A percentile compares a stretch with the other conserved stretches of the same genome.
Evolutionary conservation across 1,139 yeast genomes (phyloP).

Genomic region (Magnusiomyces ingens): DNA sequence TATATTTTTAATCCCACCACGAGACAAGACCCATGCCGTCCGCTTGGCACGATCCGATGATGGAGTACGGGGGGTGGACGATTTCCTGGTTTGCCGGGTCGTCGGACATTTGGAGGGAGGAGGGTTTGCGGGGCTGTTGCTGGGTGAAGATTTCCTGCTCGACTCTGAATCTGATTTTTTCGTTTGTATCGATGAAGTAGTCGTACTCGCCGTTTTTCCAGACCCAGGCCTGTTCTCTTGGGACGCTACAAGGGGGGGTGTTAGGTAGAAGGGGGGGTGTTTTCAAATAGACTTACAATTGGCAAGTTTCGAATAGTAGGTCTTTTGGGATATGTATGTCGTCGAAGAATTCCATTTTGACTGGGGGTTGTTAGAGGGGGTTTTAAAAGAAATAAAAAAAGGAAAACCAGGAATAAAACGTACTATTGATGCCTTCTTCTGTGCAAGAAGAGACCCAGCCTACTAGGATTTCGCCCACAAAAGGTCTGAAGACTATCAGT

Average conservation of each 20-base stretch:
- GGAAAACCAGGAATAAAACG: neutral
- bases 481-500: conserved; percentile 81
- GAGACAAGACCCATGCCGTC: conserved; percentile 95
- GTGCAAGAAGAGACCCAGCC: conserved; percentile 92
- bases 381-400: neutral
- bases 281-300: conserved; percentile 35
- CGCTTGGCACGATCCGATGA: conserved; percentile 86
- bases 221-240: conserved; percentile 85
- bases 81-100: conserved; percentile 29
- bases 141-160: conserved; percentile 84
- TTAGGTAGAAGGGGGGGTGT: neutral
- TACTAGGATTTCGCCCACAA: conserved; percentile 85
- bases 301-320: conserved; percentile 72
- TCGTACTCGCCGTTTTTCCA: conserved; percentile 66
- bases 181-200: conserved; percentile 80
- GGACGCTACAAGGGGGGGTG: conserved; percentile 18
- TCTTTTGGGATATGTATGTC: conserved; percentile 84
- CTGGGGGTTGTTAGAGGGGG: conserved; percentile 17
- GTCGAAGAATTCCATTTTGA: conserved; percentile 80
- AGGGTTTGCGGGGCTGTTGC: conserved; percentile 58
- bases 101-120: conserved; percentile 39
- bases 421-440: conserved; percentile 69
- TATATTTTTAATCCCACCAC: conserved; percentile 78
- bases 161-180: conserved; percentile 80
- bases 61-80: conserved; percentile 62